These are phyloP conservation scores for Umbelopsis isabellina DNA, from an alignment of 192 early-diverging fungal species.

Conservation along the genomic window DNA sequence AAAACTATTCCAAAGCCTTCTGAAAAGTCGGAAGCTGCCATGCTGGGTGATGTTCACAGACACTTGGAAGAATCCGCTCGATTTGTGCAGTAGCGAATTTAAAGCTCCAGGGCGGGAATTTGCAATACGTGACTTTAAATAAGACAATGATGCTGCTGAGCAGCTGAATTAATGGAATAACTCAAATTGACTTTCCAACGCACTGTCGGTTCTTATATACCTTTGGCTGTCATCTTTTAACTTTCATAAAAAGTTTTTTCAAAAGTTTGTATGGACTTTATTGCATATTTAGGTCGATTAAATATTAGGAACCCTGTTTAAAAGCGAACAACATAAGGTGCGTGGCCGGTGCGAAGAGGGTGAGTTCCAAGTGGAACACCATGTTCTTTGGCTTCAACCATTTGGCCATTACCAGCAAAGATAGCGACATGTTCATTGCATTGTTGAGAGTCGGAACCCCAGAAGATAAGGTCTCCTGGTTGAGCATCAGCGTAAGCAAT, in stretches of 20 bases:
- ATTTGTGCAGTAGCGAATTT: too few relatives aligned
- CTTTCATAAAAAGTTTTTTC: background rate
- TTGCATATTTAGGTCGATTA: too few relatives aligned
- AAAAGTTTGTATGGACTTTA: background rate
- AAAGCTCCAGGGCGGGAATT: too few relatives aligned
- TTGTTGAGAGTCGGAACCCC: background rate
- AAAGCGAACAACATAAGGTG: conserved; percentile 1
- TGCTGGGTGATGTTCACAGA: background rate
- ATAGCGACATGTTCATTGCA: conserved; percentile 23
- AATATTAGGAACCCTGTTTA: background rate
- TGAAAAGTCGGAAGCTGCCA: background rate
- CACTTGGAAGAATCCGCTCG: too few relatives aligned
- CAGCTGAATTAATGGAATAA: too few relatives aligned
- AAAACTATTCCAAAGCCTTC: conserved; percentile 4
- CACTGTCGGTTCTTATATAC: too few relatives aligned
- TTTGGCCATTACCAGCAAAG: conserved; percentile 7
- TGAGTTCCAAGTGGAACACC: conserved; percentile 21
- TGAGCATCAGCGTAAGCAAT: background rate
- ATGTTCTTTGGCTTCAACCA: conserved; percentile 23
- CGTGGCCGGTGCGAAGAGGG: background rate
- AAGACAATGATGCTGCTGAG: too few relatives aligned
- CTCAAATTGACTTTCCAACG: too few relatives aligned
- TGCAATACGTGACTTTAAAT: too few relatives aligned
- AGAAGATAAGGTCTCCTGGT: conserved; percentile 18
- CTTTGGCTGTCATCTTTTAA: too few relatives aligned